Evolutionary conservation across 257 asterid species (phyloP), one percentile per base, ranked within the genome.

Genomic region (Knoxia roxburghii): DNA sequence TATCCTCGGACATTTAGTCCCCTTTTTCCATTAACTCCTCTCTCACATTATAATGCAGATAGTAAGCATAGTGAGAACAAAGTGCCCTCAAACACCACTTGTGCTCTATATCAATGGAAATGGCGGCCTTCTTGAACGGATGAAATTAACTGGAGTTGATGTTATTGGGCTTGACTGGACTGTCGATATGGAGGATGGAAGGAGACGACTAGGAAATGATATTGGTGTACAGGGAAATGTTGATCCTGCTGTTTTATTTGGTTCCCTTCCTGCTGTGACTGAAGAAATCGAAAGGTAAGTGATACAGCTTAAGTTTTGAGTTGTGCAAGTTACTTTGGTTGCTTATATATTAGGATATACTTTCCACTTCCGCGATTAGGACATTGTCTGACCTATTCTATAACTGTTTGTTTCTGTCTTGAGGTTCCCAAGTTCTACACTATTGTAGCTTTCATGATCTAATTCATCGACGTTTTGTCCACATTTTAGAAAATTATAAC

Each of bases 131-230:
- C 87, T 94, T 58, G 99, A 90, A 75, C 84, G 88, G 75, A 94
- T 90, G 97, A 85, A 83, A 86, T 77, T 75, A 72, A 94, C 96
- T 66, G 97, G 95, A 59, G 96, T 90, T 72, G 99, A 94, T 68
- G 99, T 94, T 50, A 83, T 90, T 69, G 97, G 97, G 73, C 96
- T 90, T 49, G 96, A 94, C 83, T 94, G 98, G 99, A 89, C 98
- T 8, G 87, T 90, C 48, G 99, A 90, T 73, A 89, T 94, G 95
- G 88, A 84, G 40, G 98, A 90, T 67, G 98, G 95, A 74, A 86
- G 95, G 74, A 84, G 55, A 68, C 88, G 95, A 29, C 70, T 89
- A 43, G 96, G 98, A 80, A 85, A 10, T 40, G 89, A 89, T 80
- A 80, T 87, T 45, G 70, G 90, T 46, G 78, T 90, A 76, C 97